A percentile compares a stretch with the other conserved stretches of the same genome.
phyloP scores from a whole-genome alignment of 768 basidiomycete genomes.

The Psilocybe subaeruginosa region DNA sequence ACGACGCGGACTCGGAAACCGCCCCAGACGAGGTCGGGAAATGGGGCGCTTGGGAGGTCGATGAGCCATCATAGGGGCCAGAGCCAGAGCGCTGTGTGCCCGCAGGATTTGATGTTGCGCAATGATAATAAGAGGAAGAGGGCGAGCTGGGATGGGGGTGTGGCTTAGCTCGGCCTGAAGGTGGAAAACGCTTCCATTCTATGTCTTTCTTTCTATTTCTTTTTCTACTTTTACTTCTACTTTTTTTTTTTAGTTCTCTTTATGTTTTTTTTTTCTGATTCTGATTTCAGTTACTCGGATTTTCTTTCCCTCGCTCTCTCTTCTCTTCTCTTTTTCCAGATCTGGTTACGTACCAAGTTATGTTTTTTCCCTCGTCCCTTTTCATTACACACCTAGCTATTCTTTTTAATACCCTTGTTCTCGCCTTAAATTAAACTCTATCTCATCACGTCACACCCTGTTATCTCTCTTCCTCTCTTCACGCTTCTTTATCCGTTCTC shows the following conservation, averaged over 20 bases:
- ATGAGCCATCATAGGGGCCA: constrained; percentile 47
- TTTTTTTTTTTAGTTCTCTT: not conserved
- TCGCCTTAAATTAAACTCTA: no score
- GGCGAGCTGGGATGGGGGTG: constrained; percentile 48
- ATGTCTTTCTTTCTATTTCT: not conserved
- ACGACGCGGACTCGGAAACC: not conserved
- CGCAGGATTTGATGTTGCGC: constrained; percentile 38
- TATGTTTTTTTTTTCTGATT: not conserved
- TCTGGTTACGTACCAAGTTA: not conserved
- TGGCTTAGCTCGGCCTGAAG: constrained; percentile 1
- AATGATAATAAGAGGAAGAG: constrained; percentile 42
- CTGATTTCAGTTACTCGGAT: not conserved
- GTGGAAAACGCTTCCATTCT: not conserved
- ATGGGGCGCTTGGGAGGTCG: constrained; percentile 24
- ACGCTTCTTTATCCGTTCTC: no score
- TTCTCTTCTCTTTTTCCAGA: not conserved
- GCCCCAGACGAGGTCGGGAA: not conserved
- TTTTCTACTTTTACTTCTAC: not conserved
- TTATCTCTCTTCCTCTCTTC: no score
- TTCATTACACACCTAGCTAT: no score
- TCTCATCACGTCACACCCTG: no score
- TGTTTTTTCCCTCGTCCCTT: not conserved
- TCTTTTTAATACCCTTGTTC: no score
- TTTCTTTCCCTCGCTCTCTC: not conserved
- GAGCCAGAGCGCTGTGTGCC: constrained; percentile 47